phyloP scores from a whole-genome alignment of 495 filamentous ascomycete species.

The Aspergillus sparsus region DNA sequence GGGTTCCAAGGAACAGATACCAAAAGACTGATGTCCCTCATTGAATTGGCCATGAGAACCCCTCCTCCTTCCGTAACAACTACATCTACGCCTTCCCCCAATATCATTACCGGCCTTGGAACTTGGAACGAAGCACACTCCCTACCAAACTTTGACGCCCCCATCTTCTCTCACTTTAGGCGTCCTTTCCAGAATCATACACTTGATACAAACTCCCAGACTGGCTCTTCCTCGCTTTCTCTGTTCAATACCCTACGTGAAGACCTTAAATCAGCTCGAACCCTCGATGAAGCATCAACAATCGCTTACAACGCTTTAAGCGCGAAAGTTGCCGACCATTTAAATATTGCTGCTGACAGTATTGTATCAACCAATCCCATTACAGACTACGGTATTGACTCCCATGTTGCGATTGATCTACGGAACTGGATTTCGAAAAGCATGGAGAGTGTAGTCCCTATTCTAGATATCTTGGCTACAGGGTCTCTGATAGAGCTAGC shows the following conservation, averaged over 20 bases:
- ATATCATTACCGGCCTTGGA: slow-evolving; percentile 35
- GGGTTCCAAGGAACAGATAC: slow-evolving; percentile 33
- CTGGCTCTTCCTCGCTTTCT: not conserved
- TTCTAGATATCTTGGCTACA: slow-evolving; percentile 33
- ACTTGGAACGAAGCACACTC: slow-evolving; percentile 28
- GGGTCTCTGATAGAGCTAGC: slow-evolving; percentile 27
- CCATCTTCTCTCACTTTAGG: slow-evolving; percentile 31
- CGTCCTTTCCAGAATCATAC: slow-evolving; percentile 11
- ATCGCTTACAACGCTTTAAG: slow-evolving; percentile 28
- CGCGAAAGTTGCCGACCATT: slow-evolving; percentile 29
- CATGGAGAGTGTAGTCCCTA: slow-evolving; percentile 25
- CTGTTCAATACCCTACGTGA: slow-evolving; percentile 22
- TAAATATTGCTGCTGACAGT: slow-evolving; percentile 24
- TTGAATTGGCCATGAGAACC: slow-evolving; percentile 26
- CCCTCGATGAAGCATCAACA: slow-evolving; percentile 31
- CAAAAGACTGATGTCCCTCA: slow-evolving; percentile 23
- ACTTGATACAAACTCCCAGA: not conserved
- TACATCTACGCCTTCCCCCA: not conserved
- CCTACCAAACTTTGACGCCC: slow-evolving; percentile 29
- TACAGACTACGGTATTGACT: slow-evolving; percentile 27
- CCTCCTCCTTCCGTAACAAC: not conserved
- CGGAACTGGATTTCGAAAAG: slow-evolving; percentile 26
- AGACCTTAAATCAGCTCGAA: slow-evolving; percentile 21
- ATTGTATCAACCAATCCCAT: slow-evolving; percentile 15
- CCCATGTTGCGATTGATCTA: slow-evolving; percentile 30